Base-by-base conservation (phyloP, 2,329 filamentous ascomycete species). In the Escovopsis weberi region DNA sequence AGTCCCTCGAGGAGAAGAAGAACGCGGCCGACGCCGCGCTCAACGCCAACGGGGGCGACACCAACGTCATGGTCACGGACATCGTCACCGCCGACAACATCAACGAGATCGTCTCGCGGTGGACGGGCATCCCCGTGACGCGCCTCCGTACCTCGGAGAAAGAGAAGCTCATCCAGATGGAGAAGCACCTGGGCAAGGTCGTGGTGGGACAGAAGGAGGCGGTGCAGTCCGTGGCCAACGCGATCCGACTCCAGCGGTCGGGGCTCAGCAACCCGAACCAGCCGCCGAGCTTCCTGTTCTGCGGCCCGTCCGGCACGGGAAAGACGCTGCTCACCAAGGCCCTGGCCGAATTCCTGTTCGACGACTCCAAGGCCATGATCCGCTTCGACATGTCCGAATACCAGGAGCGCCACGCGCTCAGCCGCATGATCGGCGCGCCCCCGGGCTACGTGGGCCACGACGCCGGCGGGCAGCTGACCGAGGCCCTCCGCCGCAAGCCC, bases 371-470 rank as follows among this genome's bases (percentile, higher is more conserved):
- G 68, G 72, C 89, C 32, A 96, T 98, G 91, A 94, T 98, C 54
- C 83, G 91, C 34, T 94, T 98, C 67, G 91, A 98, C 60, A 98
- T 98, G 91, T 96, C 89, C 5, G 91, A 98, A 64, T 98, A 98
- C 63, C 93, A 98, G 63, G 91, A 98, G 64, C 82, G 89, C 5
- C 91, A 98, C 61, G 83, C 89, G 1, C 75, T 98, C 12, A 94
- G 86, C 59, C 80, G 91, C 47, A 95, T 98, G 86, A 98, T 98
- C 53, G 91, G 91, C 59, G 88, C 91, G 18, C 91, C 91, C 18
- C 91, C 91, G 4, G 91, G 91, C 49, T 98, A 98, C 52, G 88
- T 98, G 46, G 91, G 91, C 12, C 89, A 98, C 59, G 91, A 98
- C 56, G 79, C 91, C 30, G 91, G 91, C 53, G 91, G 91, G 42